Evolutionary conservation across 495 filamentous ascomycete genomes (phyloP).

Genomic region (Penicillium goetzii): DNA sequence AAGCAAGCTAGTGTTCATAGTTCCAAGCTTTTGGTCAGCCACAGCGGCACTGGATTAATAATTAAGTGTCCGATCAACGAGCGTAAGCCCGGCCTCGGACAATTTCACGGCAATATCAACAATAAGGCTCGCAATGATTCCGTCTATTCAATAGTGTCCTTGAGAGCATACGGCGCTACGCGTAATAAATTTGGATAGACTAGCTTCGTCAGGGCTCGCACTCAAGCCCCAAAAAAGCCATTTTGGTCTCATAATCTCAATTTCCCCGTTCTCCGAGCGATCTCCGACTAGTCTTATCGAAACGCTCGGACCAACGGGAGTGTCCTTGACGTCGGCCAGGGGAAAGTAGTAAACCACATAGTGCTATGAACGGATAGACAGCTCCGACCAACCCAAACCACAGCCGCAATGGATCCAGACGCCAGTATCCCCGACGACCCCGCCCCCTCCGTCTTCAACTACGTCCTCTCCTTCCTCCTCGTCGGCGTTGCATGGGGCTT

Average conservation of each 20-base stretch:
- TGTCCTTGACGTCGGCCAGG: not conserved
- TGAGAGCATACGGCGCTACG: not conserved
- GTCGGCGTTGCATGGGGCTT: constrained; percentile 88
- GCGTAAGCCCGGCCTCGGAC: not conserved
- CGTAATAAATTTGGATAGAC: too few relatives aligned
- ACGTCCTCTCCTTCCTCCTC: constrained; percentile 84
- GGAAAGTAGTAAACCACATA: not conserved
- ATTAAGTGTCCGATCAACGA: constrained; percentile 1
- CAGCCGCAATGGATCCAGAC: constrained; percentile 36
- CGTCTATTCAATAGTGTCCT: not conserved
- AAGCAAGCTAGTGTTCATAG: not conserved
- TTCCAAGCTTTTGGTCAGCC: not conserved
- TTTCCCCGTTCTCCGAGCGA: constrained; percentile 2
- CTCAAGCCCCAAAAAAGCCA: not conserved
- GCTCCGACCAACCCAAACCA: not conserved
- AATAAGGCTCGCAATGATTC: not conserved
- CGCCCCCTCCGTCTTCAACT: constrained; percentile 73
- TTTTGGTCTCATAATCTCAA: not conserved
- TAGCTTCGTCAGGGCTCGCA: too few relatives aligned
- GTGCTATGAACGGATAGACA: not conserved
- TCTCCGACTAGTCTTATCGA: constrained; percentile 1
- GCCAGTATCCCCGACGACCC: constrained; percentile 46
- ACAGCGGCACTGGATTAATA: not conserved
- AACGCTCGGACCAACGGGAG: constrained; percentile 12
- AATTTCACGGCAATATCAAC: not conserved